Conservation (phyloP, 2,329 filamentous ascomycete genomes). For the Aspergillus vadensis region DNA sequence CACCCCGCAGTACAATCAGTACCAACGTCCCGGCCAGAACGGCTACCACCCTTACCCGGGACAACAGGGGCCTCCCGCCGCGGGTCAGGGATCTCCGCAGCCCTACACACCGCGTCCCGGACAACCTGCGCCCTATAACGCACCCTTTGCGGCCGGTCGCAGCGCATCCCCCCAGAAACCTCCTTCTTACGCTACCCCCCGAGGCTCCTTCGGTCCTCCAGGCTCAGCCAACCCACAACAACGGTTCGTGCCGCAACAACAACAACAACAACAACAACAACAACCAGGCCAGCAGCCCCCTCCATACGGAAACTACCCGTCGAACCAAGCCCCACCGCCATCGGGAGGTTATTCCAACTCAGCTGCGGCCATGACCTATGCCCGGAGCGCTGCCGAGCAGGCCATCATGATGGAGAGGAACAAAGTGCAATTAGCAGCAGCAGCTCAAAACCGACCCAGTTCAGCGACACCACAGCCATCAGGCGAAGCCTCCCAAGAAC, state of each 20-base stretch:
- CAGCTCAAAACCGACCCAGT: slow-evolving; percentile 29
- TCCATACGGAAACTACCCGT: slow-evolving; percentile 31
- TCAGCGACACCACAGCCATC: slow-evolving; percentile 39
- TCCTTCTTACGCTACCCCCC: slow-evolving; percentile 35
- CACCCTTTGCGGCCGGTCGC: slow-evolving; percentile 27
- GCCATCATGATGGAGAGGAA: slow-evolving; percentile 42
- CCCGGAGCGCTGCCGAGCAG: slow-evolving; percentile 44
- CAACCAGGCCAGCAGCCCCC: slow-evolving; percentile 30
- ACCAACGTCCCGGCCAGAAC: slow-evolving; percentile 43
- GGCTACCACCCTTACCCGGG: slow-evolving; percentile 36
- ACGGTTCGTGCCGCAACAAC: slow-evolving; percentile 33
- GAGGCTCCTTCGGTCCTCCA: slow-evolving; percentile 39
- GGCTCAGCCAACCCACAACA: slow-evolving; percentile 32
- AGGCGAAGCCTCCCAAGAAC: slow-evolving; percentile 35
- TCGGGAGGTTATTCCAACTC: slow-evolving; percentile 38
- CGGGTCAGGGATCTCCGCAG: slow-evolving; percentile 37
- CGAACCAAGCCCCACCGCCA: slow-evolving; percentile 33
- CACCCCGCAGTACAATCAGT: slow-evolving; percentile 38
- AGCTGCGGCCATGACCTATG: slow-evolving; percentile 39
- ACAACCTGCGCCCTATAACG: slow-evolving; percentile 36
- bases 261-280: slow-evolving; percentile 26
- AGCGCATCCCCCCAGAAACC: slow-evolving; percentile 39
- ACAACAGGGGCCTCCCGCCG: slow-evolving; percentile 32
- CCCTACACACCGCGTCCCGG: slow-evolving; percentile 39
- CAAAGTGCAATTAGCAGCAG: slow-evolving; percentile 39